Percentiles rank a stretch among this genome's conserved stretches.
Evolutionary conservation across 768 basidiomycete species (phyloP).

Genomic region (Suillus hirtellus): DNA sequence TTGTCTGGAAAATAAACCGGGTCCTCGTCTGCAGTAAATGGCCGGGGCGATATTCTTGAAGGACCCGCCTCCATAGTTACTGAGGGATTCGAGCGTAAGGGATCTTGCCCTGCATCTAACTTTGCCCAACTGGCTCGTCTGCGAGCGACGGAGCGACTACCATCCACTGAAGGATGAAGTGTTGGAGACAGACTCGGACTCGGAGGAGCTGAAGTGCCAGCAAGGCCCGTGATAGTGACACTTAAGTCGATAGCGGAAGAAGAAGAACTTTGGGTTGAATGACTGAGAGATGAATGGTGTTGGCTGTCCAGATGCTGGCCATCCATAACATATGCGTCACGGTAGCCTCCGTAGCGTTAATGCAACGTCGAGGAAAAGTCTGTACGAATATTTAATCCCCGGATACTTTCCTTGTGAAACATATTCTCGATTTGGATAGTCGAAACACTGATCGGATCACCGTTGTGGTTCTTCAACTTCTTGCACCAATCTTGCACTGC

Average conservation of each 20-base stretch:
- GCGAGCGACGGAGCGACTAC: constrained; percentile 40
- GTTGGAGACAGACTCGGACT: constrained; percentile 45
- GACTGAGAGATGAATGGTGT: constrained; percentile 8
- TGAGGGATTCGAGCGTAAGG: constrained; percentile 40
- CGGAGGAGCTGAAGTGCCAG: constrained; percentile 38
- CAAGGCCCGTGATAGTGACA: constrained; percentile 45
- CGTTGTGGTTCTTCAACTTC: background rate
- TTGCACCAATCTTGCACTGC: background rate
- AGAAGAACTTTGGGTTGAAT: constrained; percentile 39
- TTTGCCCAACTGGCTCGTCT: constrained; percentile 62
- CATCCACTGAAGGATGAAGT: constrained; percentile 32
- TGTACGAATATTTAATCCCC: no score
- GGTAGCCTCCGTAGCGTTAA: background rate
- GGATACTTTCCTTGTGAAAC: background rate
- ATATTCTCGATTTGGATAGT: background rate
- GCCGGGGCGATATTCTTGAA: constrained; percentile 22
- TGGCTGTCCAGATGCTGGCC: constrained; percentile 13
- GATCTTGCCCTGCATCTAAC: constrained; percentile 47
- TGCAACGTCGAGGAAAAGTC: background rate
- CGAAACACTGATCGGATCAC: background rate
- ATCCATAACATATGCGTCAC: constrained; percentile 1
- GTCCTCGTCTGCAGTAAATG: constrained; percentile 39
- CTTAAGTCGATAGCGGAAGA: constrained; percentile 60
- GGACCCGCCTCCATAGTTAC: constrained; percentile 22
- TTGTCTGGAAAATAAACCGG: constrained; percentile 49